These are phyloP conservation scores for Aspergillus ibericus DNA, from an alignment of 2,329 filamentous ascomycete species.

Conservation along the genomic window DNA sequence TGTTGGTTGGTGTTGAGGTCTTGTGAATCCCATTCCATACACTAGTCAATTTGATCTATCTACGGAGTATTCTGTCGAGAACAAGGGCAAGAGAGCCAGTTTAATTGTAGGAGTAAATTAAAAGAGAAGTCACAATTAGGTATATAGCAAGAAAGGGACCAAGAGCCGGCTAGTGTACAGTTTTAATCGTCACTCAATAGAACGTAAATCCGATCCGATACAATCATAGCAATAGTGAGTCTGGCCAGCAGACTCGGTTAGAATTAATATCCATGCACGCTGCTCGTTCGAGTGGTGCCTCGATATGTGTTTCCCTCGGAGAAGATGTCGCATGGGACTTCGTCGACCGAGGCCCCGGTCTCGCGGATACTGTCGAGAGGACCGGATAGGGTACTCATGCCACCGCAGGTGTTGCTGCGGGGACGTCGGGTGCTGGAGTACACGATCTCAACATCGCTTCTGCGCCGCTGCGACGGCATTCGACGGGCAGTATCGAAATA, in stretches of 20 bases:
- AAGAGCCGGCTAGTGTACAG: neutral
- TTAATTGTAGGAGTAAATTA: neutral
- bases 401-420: conserved; percentile 35
- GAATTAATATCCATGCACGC: conserved; percentile 17
- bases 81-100: neutral
- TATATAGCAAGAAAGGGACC: neutral
- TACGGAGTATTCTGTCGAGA: neutral
- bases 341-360: conserved; percentile 29
- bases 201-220: neutral
- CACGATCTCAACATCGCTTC: conserved; percentile 35
- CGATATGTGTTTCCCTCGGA: conserved; percentile 28
- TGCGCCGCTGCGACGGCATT: conserved; percentile 25
- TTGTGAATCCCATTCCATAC: neutral
- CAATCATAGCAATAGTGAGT: neutral
- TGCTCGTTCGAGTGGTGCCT: conserved; percentile 31
- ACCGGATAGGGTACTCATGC: conserved; percentile 15
- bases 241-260: conserved; percentile 28
- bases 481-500: conserved; percentile 22
- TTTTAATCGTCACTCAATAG: neutral
- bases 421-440: conserved; percentile 37
- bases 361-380: conserved; percentile 35
- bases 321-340: conserved; percentile 18
- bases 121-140: neutral
- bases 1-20: neutral
- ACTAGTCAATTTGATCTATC: neutral